Percentiles rank a stretch among this genome's conserved stretches.
phyloP scores from a whole-genome alignment of 352 stramenopile genomes.

The Globisporangium viniferum region DNA sequence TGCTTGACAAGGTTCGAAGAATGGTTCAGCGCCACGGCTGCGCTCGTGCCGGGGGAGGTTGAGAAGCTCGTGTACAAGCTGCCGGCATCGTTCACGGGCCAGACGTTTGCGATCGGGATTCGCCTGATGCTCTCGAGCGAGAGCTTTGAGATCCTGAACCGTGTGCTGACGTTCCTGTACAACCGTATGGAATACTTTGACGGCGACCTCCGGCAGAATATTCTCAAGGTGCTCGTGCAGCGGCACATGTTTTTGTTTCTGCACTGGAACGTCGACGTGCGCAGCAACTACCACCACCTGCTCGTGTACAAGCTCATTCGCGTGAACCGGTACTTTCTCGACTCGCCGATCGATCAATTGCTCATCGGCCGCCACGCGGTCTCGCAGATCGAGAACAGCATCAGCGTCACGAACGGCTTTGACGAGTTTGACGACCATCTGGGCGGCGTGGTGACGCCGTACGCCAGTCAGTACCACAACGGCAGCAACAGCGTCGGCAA shows the following conservation, averaged over 20 bases:
- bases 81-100: slow-evolving; percentile 39
- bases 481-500: slow-evolving; percentile 17
- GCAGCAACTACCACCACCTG: slow-evolving; percentile 70
- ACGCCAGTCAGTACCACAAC: slow-evolving; percentile 3
- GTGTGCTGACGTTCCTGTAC: slow-evolving; percentile 69
- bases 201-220: slow-evolving; percentile 56
- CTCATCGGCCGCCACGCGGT: slow-evolving; percentile 54
- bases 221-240: slow-evolving; percentile 69
- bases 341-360: slow-evolving; percentile 67
- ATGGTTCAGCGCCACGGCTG: slow-evolving; percentile 53
- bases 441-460: slow-evolving; percentile 7
- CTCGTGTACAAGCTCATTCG: slow-evolving; percentile 64
- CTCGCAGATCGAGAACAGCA: slow-evolving; percentile 32
- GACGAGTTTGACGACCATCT: slow-evolving; percentile 28
- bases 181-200: slow-evolving; percentile 71
- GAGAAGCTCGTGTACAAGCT: slow-evolving; percentile 44
- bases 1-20: slow-evolving; percentile 64
- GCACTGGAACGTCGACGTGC: slow-evolving; percentile 75
- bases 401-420: slow-evolving; percentile 18
- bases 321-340: slow-evolving; percentile 56
- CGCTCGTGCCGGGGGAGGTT: slow-evolving; percentile 14
- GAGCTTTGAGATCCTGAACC: slow-evolving; percentile 68
- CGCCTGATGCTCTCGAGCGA: slow-evolving; percentile 71
- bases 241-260: slow-evolving; percentile 77
- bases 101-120: slow-evolving; percentile 54